phyloP scores from a whole-genome alignment of 1,284 basidiomycete genomes.

The Jaminaea rosea region DNA sequence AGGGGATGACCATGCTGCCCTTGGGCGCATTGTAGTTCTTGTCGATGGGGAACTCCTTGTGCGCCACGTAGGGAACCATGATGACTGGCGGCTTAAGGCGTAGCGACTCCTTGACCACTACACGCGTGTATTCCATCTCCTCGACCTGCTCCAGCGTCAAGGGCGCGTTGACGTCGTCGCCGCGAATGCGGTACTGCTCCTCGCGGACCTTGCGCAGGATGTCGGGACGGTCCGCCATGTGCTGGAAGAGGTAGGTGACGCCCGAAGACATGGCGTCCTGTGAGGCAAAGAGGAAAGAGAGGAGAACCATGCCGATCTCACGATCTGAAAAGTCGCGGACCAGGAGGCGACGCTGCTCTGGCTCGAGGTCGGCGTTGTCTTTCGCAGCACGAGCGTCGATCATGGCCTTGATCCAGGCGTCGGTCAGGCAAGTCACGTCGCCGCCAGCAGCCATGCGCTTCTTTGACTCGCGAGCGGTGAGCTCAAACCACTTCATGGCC shows the following conservation, averaged over 20 bases:
- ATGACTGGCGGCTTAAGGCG: constrained; percentile 70
- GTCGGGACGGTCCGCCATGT: constrained; percentile 84
- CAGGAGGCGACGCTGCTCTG: constrained; percentile 49
- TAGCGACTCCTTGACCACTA: constrained; percentile 84
- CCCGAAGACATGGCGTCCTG: constrained; percentile 87
- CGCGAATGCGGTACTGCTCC: constrained; percentile 78
- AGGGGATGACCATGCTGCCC: constrained; percentile 89
- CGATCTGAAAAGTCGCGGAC: constrained; percentile 75
- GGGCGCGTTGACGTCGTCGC: constrained; percentile 68
- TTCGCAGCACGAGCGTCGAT: constrained; percentile 52
- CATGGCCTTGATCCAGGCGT: constrained; percentile 79
- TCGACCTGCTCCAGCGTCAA: constrained; percentile 82
- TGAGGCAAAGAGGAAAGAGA: constrained; percentile 88
- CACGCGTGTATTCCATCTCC: constrained; percentile 82
- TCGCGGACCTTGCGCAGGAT: constrained; percentile 78
- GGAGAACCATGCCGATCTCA: constrained; percentile 92
- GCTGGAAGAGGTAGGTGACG: constrained; percentile 88
- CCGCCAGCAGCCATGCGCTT: constrained; percentile 69
- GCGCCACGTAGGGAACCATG: constrained; percentile 83
- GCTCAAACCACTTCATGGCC: constrained; percentile 72
- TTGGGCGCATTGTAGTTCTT: constrained; percentile 82
- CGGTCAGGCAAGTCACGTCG: constrained; percentile 80
- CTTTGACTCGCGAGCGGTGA: constrained; percentile 73
- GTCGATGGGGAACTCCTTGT: constrained; percentile 81
- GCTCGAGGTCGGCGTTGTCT: constrained; percentile 49